Percentiles rank a stretch among this genome's conserved stretches.
phyloP scores from a whole-genome alignment of 768 basidiomycete genomes.

The Hygrocybe punicea region DNA sequence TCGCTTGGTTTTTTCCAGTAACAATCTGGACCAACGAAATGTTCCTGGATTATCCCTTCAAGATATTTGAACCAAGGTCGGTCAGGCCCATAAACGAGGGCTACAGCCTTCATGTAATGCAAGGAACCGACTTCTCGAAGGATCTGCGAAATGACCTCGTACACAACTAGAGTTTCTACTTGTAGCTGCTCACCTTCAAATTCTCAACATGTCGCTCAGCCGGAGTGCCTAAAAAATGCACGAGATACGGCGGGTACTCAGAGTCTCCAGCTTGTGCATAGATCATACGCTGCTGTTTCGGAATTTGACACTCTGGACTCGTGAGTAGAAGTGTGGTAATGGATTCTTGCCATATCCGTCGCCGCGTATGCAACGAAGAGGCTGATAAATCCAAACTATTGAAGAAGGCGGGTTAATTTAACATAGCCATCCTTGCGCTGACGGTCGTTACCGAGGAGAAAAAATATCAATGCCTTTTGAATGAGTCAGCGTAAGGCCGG shows the following conservation, averaged over 20 bases:
- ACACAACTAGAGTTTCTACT: background rate
- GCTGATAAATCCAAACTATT: constrained; percentile 55
- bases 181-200: constrained; percentile 51
- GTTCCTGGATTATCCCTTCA: constrained; percentile 50
- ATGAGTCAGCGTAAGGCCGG: background rate
- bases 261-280: constrained; percentile 57
- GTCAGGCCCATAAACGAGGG: constrained; percentile 46
- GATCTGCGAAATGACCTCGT: constrained; percentile 45
- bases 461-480: constrained; percentile 71
- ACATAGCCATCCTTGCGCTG: background rate
- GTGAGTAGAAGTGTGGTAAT: constrained; percentile 65
- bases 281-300: constrained; percentile 50
- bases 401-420: background rate
- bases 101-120: constrained; percentile 52
- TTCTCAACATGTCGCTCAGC: constrained; percentile 76
- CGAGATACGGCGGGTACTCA: constrained; percentile 66
- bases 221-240: constrained; percentile 58
- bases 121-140: constrained; percentile 63
- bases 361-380: constrained; percentile 56
- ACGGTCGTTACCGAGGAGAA: constrained; percentile 56
- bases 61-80: constrained; percentile 45
- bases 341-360: constrained; percentile 80
- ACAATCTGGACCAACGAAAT: constrained; percentile 68
- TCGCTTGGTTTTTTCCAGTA: constrained; percentile 53
- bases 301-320: constrained; percentile 55